A percentile compares a stretch with the other conserved stretches of the same genome.
Conservation (phyloP, 129 eudicot species). For the Chrysanthemum makinoi region DNA sequence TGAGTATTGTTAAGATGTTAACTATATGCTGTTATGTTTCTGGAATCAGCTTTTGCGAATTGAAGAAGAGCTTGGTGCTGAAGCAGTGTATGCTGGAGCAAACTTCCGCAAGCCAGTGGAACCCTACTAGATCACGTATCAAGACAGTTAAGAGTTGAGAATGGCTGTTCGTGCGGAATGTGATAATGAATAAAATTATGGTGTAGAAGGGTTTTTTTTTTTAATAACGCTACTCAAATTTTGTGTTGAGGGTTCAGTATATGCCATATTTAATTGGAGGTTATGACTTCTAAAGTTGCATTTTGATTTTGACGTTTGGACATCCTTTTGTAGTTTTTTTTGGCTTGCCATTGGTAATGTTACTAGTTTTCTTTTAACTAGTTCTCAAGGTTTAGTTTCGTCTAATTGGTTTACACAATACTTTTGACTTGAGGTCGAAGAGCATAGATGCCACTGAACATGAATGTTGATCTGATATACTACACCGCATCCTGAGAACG, state of each 20-base stretch:
- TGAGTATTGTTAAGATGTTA: neutral
- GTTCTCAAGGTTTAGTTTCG: too few species aligned
- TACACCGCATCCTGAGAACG: too few species aligned
- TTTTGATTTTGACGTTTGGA: slow-evolving; percentile 8
- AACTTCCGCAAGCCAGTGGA: slow-evolving; percentile 92
- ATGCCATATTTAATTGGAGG: neutral
- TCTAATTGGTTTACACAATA: too few species aligned
- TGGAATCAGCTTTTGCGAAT: slow-evolving; percentile 68
- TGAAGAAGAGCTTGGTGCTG: slow-evolving; percentile 95
- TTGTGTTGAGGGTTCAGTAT: slow-evolving; percentile 26
- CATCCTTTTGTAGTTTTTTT: neutral
- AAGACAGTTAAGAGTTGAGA: neutral
- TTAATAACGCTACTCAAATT: slow-evolving; percentile 28
- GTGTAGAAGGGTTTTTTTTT: slow-evolving; percentile 11
- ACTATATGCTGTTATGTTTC: neutral
- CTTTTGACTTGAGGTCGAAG: too few species aligned
- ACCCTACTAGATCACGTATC: slow-evolving; percentile 56
- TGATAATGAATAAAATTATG: neutral
- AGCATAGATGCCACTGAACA: too few species aligned
- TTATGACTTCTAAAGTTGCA: slow-evolving; percentile 1
- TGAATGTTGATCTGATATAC: too few species aligned
- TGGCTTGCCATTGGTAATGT: neutral
- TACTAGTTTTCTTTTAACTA: too few species aligned
- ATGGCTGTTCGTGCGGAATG: slow-evolving; percentile 4
- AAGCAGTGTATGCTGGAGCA: slow-evolving; percentile 90